phyloP scores from a whole-genome alignment of 106 monocot genomes.

The Gastrodia elata region DNA sequence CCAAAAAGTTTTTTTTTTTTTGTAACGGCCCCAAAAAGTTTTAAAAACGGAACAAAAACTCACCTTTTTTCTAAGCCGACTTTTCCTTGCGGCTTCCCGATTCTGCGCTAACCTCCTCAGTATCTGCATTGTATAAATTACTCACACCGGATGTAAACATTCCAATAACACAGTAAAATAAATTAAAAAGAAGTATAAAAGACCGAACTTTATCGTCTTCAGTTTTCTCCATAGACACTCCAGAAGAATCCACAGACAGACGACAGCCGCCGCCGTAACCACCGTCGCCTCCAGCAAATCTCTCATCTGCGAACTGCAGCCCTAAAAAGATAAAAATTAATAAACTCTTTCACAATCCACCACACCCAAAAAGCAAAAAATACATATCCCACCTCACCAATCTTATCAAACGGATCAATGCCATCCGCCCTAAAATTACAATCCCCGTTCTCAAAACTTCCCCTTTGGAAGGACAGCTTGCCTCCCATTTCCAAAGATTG shows the following conservation, averaged over 20 bases:
- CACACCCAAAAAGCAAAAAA: background rate
- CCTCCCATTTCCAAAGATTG: constrained; percentile 17
- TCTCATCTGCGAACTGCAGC: constrained; percentile 17
- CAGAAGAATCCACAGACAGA: constrained; percentile 32
- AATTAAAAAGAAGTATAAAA: background rate
- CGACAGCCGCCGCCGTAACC: background rate
- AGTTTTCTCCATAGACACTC: constrained; percentile 24
- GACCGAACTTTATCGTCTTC: constrained; percentile 50
- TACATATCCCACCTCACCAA: constrained; percentile 10
- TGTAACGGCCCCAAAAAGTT: background rate
- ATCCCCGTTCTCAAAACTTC: constrained; percentile 57
- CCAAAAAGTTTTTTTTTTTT: too few species aligned
- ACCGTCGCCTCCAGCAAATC: constrained; percentile 12
- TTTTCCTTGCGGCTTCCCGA: constrained; percentile 62
- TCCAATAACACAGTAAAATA: background rate
- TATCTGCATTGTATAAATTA: constrained; percentile 14
- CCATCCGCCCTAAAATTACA: constrained; percentile 50
- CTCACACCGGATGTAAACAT: background rate
- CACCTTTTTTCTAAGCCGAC: constrained; percentile 61
- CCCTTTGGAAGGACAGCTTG: constrained; percentile 22
- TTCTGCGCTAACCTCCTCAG: constrained; percentile 57
- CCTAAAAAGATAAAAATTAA: background rate
- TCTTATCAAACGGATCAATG: constrained; percentile 25
- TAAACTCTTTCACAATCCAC: background rate
- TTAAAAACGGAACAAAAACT: background rate